phyloP scores from a whole-genome alignment of 441 rosid species.

The Biscutella auriculata region DNA sequence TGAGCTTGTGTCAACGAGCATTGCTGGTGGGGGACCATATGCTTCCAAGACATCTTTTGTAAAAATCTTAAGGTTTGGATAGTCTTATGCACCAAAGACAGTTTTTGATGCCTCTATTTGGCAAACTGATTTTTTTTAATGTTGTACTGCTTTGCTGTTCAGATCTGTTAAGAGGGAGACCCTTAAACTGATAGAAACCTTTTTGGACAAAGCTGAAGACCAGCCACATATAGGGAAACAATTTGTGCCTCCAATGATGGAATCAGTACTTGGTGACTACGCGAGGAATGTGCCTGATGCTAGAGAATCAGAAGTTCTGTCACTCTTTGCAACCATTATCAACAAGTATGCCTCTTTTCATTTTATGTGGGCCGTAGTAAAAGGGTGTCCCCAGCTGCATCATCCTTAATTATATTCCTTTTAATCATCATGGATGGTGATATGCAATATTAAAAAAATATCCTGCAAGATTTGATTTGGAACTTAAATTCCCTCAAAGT shows the following conservation, averaged over 20 bases:
- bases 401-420: not conserved
- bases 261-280: slow-evolving; percentile 93
- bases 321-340: slow-evolving; percentile 97
- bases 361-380: not conserved
- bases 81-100: not conserved
- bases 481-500: not conserved
- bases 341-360: slow-evolving; percentile 53
- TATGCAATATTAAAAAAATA: not conserved
- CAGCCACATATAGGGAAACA: slow-evolving; percentile 97
- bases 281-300: slow-evolving; percentile 99
- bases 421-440: not conserved
- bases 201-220: slow-evolving; percentile 98
- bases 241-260: slow-evolving; percentile 99
- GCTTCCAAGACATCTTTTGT: slow-evolving; percentile 92
- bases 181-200: slow-evolving; percentile 94
- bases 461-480: not conserved
- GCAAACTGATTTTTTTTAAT: not conserved
- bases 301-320: slow-evolving; percentile 98
- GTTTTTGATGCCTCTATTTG: slow-evolving; percentile 2
- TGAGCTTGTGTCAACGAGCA: slow-evolving; percentile 91
- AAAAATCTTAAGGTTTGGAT: slow-evolving; percentile 71
- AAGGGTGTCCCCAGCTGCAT: not conserved
- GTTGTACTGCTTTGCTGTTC: slow-evolving; percentile 17
- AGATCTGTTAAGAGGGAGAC: slow-evolving; percentile 99
- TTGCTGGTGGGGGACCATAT: slow-evolving; percentile 91